These are phyloP conservation scores for Penicillium sp. DNA, from an alignment of 2,329 filamentous ascomycete genomes.

Conservation along the genomic window DNA sequence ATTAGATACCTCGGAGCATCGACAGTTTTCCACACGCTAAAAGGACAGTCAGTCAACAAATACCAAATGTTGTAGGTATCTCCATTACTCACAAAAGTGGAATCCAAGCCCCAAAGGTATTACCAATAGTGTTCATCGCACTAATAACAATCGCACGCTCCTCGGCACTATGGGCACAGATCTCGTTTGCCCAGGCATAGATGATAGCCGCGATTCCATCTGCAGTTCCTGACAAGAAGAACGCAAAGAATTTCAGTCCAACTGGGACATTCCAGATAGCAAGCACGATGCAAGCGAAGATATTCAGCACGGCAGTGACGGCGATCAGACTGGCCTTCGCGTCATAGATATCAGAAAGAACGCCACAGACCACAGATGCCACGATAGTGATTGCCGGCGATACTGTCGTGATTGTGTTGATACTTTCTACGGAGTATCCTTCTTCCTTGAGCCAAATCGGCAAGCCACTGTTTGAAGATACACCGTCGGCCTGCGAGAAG, in stretches of 20 bases:
- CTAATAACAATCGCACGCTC: constrained; percentile 26
- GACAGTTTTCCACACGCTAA: constrained; percentile 29
- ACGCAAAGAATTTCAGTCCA: constrained; percentile 21
- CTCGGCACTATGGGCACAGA: constrained; percentile 35
- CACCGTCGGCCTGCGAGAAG: constrained; percentile 25
- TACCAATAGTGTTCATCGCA: constrained; percentile 34
- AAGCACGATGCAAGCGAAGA: constrained; percentile 19
- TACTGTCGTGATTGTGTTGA: constrained; percentile 20
- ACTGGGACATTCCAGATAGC: constrained; percentile 20
- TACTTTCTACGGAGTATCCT: constrained; percentile 21
- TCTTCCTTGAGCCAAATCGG: constrained; percentile 23
- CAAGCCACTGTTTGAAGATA: constrained; percentile 23
- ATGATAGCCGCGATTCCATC: constrained; percentile 26
- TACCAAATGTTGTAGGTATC: no score
- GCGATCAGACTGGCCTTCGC: constrained; percentile 18
- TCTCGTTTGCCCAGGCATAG: constrained; percentile 27
- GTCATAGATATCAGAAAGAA: constrained; percentile 18
- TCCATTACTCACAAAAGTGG: constrained; percentile 24
- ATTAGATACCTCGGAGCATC: constrained; percentile 31
- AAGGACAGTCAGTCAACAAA: background rate
- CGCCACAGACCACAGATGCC: constrained; percentile 17
- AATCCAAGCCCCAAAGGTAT: constrained; percentile 32
- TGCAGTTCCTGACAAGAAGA: constrained; percentile 22
- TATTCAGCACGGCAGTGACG: constrained; percentile 15
- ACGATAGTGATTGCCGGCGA: constrained; percentile 19